Percentiles rank a stretch among this genome's conserved stretches.
These are phyloP conservation scores for Maudiozyma barnettii DNA, from an alignment of 805 yeast genomes.

Conservation along the genomic window DNA sequence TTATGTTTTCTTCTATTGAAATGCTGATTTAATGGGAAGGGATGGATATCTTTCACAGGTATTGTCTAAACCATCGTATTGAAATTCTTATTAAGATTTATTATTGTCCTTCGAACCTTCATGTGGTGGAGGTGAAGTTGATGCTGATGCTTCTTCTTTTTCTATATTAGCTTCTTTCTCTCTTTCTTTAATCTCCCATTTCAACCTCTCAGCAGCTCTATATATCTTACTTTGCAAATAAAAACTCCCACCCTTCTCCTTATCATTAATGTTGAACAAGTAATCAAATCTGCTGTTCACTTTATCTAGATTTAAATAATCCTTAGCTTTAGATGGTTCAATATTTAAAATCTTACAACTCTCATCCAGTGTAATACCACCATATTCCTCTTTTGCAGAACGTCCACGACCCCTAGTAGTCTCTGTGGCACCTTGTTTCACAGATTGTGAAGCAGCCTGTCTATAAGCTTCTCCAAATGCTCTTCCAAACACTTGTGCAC, in stretches of 20 bases:
- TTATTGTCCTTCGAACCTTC: background rate
- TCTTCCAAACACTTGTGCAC: constrained; percentile 90
- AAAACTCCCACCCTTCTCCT: constrained; percentile 93
- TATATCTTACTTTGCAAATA: constrained; percentile 87
- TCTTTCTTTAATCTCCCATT: constrained; percentile 48
- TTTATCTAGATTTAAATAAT: constrained; percentile 45
- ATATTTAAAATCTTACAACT: constrained; percentile 85
- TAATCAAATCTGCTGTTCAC: constrained; percentile 66
- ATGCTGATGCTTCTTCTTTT: background rate
- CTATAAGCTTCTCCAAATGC: constrained; percentile 96
- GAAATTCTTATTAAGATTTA: background rate
- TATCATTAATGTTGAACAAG: constrained; percentile 78
- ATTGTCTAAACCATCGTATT: background rate
- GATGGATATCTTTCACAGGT: background rate
- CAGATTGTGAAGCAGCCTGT: constrained; percentile 93
- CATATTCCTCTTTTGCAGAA: constrained; percentile 35
- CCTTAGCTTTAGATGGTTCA: constrained; percentile 43
- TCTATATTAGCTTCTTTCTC: constrained; percentile 7
- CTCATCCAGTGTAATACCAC: constrained; percentile 81
- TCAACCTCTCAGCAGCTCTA: constrained; percentile 87
- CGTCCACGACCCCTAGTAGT: constrained; percentile 29
- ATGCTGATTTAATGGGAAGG: background rate
- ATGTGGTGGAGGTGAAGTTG: background rate
- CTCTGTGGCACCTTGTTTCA: constrained; percentile 49
- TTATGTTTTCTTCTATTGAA: too few relatives aligned